Percentiles rank a stretch among this genome's conserved stretches.
Evolutionary conservation across 129 eudicot species (phyloP).

Genomic region (Deinandra increscens): DNA sequence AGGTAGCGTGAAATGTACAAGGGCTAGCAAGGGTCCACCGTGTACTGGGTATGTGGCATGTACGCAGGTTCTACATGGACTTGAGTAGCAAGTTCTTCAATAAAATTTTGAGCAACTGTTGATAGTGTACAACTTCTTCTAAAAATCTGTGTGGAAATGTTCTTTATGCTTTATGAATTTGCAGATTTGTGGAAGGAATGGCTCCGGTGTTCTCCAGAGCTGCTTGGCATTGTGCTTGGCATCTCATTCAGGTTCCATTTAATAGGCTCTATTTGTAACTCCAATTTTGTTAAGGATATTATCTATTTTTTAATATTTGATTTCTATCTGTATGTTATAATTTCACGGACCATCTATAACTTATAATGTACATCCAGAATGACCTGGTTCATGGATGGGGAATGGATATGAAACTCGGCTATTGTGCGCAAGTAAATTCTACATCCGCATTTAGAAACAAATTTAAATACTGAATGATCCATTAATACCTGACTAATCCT

Average conservation of each 20-base stretch:
- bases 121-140: not conserved
- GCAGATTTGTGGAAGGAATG: constrained; percentile 99
- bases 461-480: not conserved
- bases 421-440: constrained; percentile 83
- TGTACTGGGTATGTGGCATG: constrained; percentile 72
- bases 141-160: not conserved
- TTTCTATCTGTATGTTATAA: not conserved
- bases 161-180: constrained; percentile 8
- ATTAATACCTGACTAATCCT: not conserved
- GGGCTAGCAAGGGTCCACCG: constrained; percentile 75
- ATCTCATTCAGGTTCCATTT: constrained; percentile 83
- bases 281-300: not conserved
- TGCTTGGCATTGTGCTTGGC: constrained; percentile 99
- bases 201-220: constrained; percentile 97
- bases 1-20: constrained; percentile 68
- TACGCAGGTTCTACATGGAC: not conserved
- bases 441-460: not conserved
- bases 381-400: constrained; percentile 99
- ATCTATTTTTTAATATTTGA: not conserved
- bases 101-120: not conserved
- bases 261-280: not conserved
- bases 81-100: not conserved
- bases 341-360: not conserved
- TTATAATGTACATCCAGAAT: constrained; percentile 48
- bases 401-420: constrained; percentile 96